Base-by-base conservation (phyloP, 441 rosid genomes). In the Biscutella auriculata region DNA sequence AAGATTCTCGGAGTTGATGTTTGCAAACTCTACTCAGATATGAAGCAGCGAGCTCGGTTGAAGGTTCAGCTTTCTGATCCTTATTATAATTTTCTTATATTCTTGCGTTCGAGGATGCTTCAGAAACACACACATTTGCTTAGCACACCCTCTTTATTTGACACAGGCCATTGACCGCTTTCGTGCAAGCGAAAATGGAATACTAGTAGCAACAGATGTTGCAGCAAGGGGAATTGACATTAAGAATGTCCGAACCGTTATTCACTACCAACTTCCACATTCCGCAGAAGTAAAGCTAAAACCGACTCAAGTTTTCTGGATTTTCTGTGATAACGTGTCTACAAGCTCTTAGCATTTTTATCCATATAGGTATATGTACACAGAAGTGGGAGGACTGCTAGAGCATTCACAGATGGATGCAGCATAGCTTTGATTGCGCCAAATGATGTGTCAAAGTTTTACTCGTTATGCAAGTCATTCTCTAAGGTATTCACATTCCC, bases 201-300 rank as follows among this genome's bases (percentile, higher is more conserved):
- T 93, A 62, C 96, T 93, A 59, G 55, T 89, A 57, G 99, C 99
- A 33, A 93, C 97, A 15, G 96, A 89, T 83, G 88, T 93, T 73
- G 99, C 90, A 36, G 99, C 97, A 45, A 87, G 99, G 75, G 97
- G 99, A 35, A 88, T 93, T 66, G 99, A 93, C 79, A 83, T 93
- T 66, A 90, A 90, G 46, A 88, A 87, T 74, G 84, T 93, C 49
- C 83, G 95, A 75, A 93, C 97, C 66, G 79, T 93, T 58, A 70
- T 93, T 76, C 97, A 89, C 77, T 93, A 89, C 75, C 96, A 93
- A 73, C 99, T 93, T 63, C 99, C 97, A 28, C 97, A 89, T 82
- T 79, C 97, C 8, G 95, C 99, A 23, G 95, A 85, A 68, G 97
- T 93, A 76, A 63, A 19, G 76, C 40, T 42, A 42, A 71, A 43